Conservation (phyloP, 73 alveolate species). For the Tetrahymena thermophila region DNA sequence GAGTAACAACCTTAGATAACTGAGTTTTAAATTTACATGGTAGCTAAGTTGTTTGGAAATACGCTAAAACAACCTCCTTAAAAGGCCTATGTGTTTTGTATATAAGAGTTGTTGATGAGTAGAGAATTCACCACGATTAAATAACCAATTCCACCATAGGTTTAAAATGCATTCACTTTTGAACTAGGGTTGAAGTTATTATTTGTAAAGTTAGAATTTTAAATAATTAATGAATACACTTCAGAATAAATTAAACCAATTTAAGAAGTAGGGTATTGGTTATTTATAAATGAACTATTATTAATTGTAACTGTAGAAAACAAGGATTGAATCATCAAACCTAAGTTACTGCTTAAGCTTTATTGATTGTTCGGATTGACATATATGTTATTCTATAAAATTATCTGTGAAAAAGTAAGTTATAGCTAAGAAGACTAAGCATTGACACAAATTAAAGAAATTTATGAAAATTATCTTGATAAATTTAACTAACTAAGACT, state of each 20-base stretch:
- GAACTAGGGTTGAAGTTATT: background rate
- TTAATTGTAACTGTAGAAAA: background rate
- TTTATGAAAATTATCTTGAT: background rate
- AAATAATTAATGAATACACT: background rate
- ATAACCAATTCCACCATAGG: background rate
- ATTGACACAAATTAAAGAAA: background rate
- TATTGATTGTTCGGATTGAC: background rate
- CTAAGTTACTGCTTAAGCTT: background rate
- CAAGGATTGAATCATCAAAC: background rate
- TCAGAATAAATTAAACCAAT: background rate
- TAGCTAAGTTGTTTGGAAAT: background rate
- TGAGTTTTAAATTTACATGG: background rate
- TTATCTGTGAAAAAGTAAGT: background rate
- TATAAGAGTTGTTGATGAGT: background rate
- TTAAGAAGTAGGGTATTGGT: background rate
- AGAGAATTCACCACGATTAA: background rate
- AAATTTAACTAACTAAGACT: background rate
- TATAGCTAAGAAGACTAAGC: background rate
- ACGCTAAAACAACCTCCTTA: background rate
- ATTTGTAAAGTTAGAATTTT: background rate
- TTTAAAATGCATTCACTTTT: background rate
- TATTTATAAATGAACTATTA: background rate
- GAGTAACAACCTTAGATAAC: background rate
- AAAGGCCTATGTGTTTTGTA: background rate
- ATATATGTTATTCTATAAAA: background rate